A percentile compares a stretch with the other conserved stretches of the same genome.
Conservation (phyloP, 148 eudicot genomes). For the Chenopodium quinoa region DNA sequence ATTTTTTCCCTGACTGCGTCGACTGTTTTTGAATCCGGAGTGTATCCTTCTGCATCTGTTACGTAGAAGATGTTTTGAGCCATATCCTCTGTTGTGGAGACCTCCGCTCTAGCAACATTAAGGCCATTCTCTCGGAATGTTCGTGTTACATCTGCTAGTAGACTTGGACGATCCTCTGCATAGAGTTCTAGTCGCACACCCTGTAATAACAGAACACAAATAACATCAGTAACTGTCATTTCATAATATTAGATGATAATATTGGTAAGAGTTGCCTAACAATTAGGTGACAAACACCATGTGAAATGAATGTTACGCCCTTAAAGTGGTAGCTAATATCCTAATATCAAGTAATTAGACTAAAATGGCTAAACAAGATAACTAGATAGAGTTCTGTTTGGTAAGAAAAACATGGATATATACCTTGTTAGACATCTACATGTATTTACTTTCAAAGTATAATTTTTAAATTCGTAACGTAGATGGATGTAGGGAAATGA, state of each 20-base stretch:
- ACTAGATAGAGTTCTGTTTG: too few relatives aligned
- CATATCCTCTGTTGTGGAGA: conserved; percentile 55
- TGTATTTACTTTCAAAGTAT: too few relatives aligned
- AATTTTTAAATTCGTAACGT: too few relatives aligned
- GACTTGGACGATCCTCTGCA: conserved; percentile 51
- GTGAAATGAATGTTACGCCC: background rate
- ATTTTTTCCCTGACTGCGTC: conserved; percentile 62
- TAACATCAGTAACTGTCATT: conserved; percentile 15
- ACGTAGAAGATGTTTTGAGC: conserved; percentile 76
- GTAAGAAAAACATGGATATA: too few relatives aligned
- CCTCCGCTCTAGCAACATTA: conserved; percentile 84
- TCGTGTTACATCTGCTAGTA: conserved; percentile 76
- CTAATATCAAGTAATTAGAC: background rate
- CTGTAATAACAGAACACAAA: conserved; percentile 30
- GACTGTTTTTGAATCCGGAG: conserved; percentile 53
- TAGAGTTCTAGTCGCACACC: conserved; percentile 80
- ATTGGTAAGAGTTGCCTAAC: background rate
- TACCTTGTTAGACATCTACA: too few relatives aligned
- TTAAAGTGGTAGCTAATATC: too few relatives aligned
- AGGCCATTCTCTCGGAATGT: conserved; percentile 87
- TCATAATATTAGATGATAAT: background rate
- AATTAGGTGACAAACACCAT: background rate
- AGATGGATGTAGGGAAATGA: background rate
- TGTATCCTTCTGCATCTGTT: conserved; percentile 66
- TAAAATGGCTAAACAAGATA: background rate